phyloP scores from a whole-genome alignment of 257 asterid genomes.

The Gynochthodes officinalis region DNA sequence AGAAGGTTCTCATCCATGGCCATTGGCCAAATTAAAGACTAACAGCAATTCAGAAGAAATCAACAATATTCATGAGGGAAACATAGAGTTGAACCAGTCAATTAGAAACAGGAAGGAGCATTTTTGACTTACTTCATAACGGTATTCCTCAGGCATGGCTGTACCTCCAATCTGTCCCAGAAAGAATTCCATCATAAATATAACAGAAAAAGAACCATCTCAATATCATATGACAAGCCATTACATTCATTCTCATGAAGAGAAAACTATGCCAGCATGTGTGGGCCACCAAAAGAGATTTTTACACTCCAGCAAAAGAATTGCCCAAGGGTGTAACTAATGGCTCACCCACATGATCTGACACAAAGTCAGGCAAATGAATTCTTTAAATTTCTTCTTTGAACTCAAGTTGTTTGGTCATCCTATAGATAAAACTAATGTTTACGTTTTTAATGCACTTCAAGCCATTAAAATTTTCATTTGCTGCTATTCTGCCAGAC shows the following conservation, averaged over 20 bases:
- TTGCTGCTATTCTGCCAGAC: neutral
- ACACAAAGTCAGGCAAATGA: neutral
- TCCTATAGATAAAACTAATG: no score
- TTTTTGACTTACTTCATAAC: constrained; percentile 56
- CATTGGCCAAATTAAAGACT: neutral
- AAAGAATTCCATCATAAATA: constrained; percentile 20
- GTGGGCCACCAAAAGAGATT: neutral
- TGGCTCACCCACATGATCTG: no score
- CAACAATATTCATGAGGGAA: neutral
- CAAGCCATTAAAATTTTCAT: neutral
- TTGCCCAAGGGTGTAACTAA: no score
- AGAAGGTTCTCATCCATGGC: neutral
- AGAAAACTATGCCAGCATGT: neutral
- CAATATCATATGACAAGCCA: neutral
- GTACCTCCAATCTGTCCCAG: constrained; percentile 66
- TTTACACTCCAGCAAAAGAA: no score
- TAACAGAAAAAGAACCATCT: neutral
- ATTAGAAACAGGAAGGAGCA: constrained; percentile 2
- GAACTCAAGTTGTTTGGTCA: neutral
- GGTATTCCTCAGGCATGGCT: constrained; percentile 82
- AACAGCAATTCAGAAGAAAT: neutral
- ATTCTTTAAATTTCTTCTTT: neutral
- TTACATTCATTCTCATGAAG: neutral
- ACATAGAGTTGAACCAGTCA: neutral
- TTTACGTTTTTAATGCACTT: neutral